Evolutionary conservation across 2,329 filamentous ascomycete species (phyloP), one percentile per base, ranked within the genome.

Genomic region (Aspergillus aculeatus): DNA sequence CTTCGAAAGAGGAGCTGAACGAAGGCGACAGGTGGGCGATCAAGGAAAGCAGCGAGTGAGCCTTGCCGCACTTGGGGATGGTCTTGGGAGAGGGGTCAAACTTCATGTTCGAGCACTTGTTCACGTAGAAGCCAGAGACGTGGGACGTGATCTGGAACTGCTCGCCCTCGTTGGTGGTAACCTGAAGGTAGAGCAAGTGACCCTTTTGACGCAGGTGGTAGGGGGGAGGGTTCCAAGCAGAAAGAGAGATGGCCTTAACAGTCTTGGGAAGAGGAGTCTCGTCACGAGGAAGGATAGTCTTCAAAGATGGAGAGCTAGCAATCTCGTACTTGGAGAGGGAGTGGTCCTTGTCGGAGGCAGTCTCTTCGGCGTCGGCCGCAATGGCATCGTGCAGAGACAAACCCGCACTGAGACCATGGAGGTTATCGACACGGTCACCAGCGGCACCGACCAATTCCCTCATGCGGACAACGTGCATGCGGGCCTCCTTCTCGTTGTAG

Each of bases 401-500:
- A 38, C 95, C 96, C 0, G 95, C 89, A 57, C 91, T 83, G 59
- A 97, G 87, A 61, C 95, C 95, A 68, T 96, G 89, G 48, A 96
- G 84, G 58, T 89, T 87, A 75, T 98, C 95, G 57, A 92, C 89
- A 62, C 93, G 89, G 76, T 97, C 87, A 47, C 92, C 92, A 47
- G 94, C 88, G 68, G 94, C 94, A 52, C 95, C 95, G 68, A 99
- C 92, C 66, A 99, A 84, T 74, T 99, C 95, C 64, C 95, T 86
- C 62, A 96, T 89, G 66, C 95, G 86, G 55, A 99, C 87, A 65
- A 98, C 81, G 78, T 99, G 95, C 82, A 99, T 90, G 66, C 96
- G 89, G 31, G 95, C 94, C 79, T 99, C 95, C 81, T 96, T 98
- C 81, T 99, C 95, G 48, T 92, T 99, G 77, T 99, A 99, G 50